These are phyloP conservation scores for Aquilaria malaccensis DNA, from an alignment of 345 rosid species.

Conservation along the genomic window DNA sequence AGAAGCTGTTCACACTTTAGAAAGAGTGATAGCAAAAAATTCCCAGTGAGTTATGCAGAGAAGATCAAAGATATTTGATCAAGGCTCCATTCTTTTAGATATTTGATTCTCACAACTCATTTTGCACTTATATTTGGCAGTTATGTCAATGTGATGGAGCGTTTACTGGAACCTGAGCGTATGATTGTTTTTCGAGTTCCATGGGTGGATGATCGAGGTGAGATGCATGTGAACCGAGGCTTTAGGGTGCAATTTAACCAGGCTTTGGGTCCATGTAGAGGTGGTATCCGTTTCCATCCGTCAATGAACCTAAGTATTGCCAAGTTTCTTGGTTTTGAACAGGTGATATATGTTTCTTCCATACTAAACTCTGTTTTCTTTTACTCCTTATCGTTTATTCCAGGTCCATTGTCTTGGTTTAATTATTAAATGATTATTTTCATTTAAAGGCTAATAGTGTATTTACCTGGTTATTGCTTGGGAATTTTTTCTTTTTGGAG, in stretches of 20 bases:
- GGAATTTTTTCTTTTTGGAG: no score
- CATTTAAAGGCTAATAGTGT: neutral
- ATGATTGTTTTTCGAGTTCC: constrained; percentile 92
- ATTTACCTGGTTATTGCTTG: neutral
- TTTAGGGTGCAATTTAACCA: constrained; percentile 94
- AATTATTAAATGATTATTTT: neutral
- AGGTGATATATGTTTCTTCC: constrained; percentile 41
- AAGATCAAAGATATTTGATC: constrained; percentile 18
- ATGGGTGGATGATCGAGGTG: constrained; percentile 98
- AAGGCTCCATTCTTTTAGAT: constrained; percentile 13
- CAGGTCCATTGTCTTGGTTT: constrained; percentile 1
- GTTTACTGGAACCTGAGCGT: constrained; percentile 90
- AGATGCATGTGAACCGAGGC: constrained; percentile 93
- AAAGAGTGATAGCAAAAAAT: constrained; percentile 96
- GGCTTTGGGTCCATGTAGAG: constrained; percentile 95
- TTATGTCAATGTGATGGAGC: constrained; percentile 94
- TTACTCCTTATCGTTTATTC: constrained; percentile 10
- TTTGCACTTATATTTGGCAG: constrained; percentile 38
- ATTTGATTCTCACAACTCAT: constrained; percentile 12
- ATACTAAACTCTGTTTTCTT: constrained; percentile 8
- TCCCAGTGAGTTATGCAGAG: constrained; percentile 62
- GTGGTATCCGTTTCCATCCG: constrained; percentile 96
- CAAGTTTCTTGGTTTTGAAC: constrained; percentile 94
- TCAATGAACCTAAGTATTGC: constrained; percentile 79
- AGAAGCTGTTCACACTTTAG: constrained; percentile 95